These are phyloP conservation scores for Aspergillus persii DNA, from an alignment of 2,329 filamentous ascomycete species.

Conservation along the genomic window DNA sequence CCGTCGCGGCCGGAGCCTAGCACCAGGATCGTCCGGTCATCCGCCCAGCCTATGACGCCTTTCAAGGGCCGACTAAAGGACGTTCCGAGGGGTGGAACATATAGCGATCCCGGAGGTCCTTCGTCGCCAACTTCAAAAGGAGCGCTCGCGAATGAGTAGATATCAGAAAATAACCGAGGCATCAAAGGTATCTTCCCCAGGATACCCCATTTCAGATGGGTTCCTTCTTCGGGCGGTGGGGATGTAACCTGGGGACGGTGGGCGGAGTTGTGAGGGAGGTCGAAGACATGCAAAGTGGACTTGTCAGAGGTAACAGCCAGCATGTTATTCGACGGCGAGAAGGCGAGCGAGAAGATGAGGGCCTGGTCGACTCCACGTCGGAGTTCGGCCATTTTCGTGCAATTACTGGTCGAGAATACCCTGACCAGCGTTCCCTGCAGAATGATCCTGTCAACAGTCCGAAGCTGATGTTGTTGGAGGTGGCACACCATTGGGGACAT, in stretches of 20 bases:
- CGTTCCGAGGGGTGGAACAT: constrained; percentile 52
- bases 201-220: constrained; percentile 78
- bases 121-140: constrained; percentile 85
- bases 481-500: constrained; percentile 17
- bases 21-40: constrained; percentile 70
- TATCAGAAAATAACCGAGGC: constrained; percentile 82
- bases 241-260: constrained; percentile 36
- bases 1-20: constrained; percentile 77
- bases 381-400: constrained; percentile 77
- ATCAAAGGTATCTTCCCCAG: constrained; percentile 79
- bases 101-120: constrained; percentile 41
- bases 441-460: constrained; percentile 16
- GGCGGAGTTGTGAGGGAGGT: constrained; percentile 58
- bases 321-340: constrained; percentile 76
- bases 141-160: constrained; percentile 78
- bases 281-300: constrained; percentile 90
- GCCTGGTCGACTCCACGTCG: constrained; percentile 86
- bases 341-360: constrained; percentile 80
- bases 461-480: neutral
- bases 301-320: constrained; percentile 96
- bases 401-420: constrained; percentile 76
- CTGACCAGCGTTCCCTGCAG: constrained; percentile 78
- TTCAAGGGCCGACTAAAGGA: constrained; percentile 65
- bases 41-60: constrained; percentile 80
- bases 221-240: constrained; percentile 44